Evolutionary conservation across 495 filamentous ascomycete genomes (phyloP).

Genomic region (Tuber borchii): DNA sequence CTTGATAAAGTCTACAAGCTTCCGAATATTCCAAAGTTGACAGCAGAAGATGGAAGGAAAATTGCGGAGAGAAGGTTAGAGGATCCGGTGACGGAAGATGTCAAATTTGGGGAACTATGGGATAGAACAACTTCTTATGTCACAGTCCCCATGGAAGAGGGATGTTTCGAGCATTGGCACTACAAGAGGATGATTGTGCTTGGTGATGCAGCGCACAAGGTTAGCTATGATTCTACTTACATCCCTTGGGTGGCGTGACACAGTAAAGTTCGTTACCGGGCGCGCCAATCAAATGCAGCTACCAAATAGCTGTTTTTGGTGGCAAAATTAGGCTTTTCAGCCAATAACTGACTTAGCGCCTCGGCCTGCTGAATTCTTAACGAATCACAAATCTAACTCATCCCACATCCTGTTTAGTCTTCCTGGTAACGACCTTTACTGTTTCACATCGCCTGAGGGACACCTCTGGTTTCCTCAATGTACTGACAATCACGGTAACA

Average conservation of each 20-base stretch:
- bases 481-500: neutral
- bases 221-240: constrained; percentile 9
- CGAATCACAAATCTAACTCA: no score
- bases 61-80: constrained; percentile 37
- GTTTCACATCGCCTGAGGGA: no score
- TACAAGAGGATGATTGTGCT: constrained; percentile 45
- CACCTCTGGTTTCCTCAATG: neutral
- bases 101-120: constrained; percentile 44
- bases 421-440: no score
- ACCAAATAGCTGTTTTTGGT: no score
- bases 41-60: constrained; percentile 43
- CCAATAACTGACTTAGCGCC: no score
- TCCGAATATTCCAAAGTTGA: constrained; percentile 44
- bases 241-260: no score
- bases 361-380: no score
- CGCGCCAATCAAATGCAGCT: no score
- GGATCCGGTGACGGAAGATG: constrained; percentile 28
- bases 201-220: constrained; percentile 48
- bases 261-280: no score
- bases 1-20: constrained; percentile 44
- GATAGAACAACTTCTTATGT: constrained; percentile 22
- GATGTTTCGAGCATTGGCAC: constrained; percentile 44
- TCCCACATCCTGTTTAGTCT: no score
- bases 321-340: no score
- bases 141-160: constrained; percentile 46